Evolutionary conservation across 176 grass and related monocot species (phyloP).

Genomic region (Raddia distichophylla): DNA sequence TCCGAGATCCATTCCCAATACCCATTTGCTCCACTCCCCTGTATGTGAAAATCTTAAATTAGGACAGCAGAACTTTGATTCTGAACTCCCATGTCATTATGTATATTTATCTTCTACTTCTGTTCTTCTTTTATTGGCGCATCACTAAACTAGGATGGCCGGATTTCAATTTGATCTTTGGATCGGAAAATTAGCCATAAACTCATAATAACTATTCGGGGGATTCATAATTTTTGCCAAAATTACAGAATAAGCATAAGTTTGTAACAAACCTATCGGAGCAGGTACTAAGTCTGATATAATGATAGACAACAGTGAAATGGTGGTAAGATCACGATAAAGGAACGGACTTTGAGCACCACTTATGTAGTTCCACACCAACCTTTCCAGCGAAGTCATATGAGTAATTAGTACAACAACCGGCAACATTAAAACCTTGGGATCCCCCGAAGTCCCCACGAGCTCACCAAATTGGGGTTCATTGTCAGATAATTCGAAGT

Average conservation of each 20-base stretch:
- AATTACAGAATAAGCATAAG: neutral
- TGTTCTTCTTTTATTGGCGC: neutral
- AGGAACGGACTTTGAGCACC: neutral
- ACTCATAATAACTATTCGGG: neutral
- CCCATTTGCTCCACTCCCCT: conserved; percentile 46
- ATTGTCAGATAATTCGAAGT: neutral
- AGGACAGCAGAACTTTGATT: neutral
- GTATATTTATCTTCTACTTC: neutral
- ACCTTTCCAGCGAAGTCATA: neutral
- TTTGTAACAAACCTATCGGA: neutral
- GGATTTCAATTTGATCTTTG: neutral
- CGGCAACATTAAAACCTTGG: neutral
- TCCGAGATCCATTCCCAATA: conserved; percentile 29
- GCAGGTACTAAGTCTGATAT: neutral
- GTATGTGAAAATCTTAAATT: neutral
- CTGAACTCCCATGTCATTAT: neutral
- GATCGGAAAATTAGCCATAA: neutral
- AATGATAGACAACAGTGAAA: neutral
- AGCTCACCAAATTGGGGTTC: neutral
- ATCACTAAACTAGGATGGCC: neutral
- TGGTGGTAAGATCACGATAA: neutral
- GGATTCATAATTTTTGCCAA: neutral
- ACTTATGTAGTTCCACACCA: neutral
- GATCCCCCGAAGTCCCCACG: conserved; percentile 2
- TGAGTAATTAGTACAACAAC: neutral